phyloP scores from a whole-genome alignment of 306 rosid species.

The Potentilla sterilis region DNA sequence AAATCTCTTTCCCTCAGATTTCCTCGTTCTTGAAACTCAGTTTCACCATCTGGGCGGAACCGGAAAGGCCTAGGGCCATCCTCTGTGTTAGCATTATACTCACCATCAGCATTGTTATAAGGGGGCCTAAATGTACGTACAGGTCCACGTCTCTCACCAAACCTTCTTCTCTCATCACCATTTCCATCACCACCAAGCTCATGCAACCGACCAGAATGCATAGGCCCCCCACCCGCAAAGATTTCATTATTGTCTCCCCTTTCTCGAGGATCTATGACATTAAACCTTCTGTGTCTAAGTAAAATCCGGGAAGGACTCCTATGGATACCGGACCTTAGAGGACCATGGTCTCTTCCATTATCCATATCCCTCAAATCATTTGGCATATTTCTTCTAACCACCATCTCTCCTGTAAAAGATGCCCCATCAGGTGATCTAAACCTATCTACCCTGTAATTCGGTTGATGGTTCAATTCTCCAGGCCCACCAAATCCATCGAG shows the following conservation, averaged over 20 bases:
- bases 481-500: conserved; percentile 72
- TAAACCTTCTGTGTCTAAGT: conserved; percentile 64
- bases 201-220: conserved; percentile 57
- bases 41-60: conserved; percentile 58
- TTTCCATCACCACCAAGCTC: conserved; percentile 60
- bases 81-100: conserved; percentile 60
- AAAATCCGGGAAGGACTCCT: conserved; percentile 58
- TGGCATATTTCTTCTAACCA: conserved; percentile 60
- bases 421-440: conserved; percentile 84
- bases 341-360: conserved; percentile 66
- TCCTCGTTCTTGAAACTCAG: conserved; percentile 81
- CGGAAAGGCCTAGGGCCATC: conserved; percentile 62
- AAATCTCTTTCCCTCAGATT: conserved; percentile 68
- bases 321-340: conserved; percentile 57
- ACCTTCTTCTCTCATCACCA: conserved; percentile 70
- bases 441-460: conserved; percentile 60
- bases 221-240: conserved; percentile 64
- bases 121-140: conserved; percentile 67
- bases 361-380: conserved; percentile 73
- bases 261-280: conserved; percentile 60
- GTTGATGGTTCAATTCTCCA: conserved; percentile 52
- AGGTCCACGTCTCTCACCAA: conserved; percentile 71
- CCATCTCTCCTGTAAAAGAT: conserved; percentile 55
- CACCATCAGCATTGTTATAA: conserved; percentile 51
- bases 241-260: conserved; percentile 56